A percentile compares a stretch with the other conserved stretches of the same genome.
phyloP scores from a whole-genome alignment of 2,329 filamentous ascomycete genomes.

The Beauveria bassiana region DNA sequence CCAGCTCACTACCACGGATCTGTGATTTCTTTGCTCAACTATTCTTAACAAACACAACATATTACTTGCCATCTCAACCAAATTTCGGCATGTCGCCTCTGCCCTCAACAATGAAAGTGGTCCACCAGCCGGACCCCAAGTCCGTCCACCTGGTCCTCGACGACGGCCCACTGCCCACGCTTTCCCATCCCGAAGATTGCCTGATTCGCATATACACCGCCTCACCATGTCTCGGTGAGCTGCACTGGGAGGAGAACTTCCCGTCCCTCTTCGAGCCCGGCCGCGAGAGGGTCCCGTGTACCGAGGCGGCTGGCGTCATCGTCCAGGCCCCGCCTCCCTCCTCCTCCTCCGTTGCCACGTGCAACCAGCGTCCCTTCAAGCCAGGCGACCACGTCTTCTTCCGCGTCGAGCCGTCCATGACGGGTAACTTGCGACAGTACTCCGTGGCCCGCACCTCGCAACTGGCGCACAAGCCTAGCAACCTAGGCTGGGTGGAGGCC shows the following conservation, averaged over 20 bases:
- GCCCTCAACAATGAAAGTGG: constrained; percentile 17
- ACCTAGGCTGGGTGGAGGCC: constrained; percentile 16
- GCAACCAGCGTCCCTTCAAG: constrained; percentile 19
- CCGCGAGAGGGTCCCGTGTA: constrained; percentile 25
- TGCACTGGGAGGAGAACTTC: constrained; percentile 23
- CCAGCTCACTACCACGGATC: background rate
- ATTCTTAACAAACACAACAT: too few relatives aligned
- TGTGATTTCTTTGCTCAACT: too few relatives aligned
- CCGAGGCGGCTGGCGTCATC: constrained; percentile 33
- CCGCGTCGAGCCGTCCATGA: constrained; percentile 19
- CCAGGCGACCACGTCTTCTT: constrained; percentile 28
- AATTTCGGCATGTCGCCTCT: constrained; percentile 5
- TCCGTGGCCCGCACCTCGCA: constrained; percentile 22
- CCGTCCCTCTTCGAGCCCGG: constrained; percentile 16
- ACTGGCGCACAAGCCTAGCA: constrained; percentile 20
- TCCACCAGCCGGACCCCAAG: constrained; percentile 18
- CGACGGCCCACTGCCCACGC: constrained; percentile 18
- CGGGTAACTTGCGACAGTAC: constrained; percentile 27
- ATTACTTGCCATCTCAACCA: background rate
- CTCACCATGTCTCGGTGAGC: constrained; percentile 25
- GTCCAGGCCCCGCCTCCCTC: constrained; percentile 20
- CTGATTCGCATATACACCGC: constrained; percentile 27
- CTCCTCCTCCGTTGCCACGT: constrained; percentile 1
- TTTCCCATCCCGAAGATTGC: constrained; percentile 17
- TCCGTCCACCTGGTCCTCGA: constrained; percentile 15